These are phyloP conservation scores for Daldinia loculata DNA, from an alignment of 495 filamentous ascomycete species.

Conservation along the genomic window DNA sequence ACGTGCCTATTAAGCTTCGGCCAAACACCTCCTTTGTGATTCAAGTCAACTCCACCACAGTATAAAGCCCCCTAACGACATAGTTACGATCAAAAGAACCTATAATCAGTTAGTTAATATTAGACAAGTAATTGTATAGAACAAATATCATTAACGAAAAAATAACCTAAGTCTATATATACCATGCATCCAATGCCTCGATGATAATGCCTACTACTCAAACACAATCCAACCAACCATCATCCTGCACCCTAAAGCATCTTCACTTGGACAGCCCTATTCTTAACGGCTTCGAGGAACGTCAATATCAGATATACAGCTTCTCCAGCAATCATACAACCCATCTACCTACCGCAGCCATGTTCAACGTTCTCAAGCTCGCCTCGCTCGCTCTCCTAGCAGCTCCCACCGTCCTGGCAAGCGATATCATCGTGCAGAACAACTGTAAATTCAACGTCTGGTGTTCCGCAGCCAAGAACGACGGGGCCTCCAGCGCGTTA, in stretches of 20 bases:
- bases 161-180: neutral
- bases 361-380: slow-evolving; percentile 6
- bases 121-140: neutral
- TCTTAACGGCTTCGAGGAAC: neutral
- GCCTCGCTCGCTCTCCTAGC: slow-evolving; percentile 4
- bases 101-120: neutral
- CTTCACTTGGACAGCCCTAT: neutral
- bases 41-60: neutral
- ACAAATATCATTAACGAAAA: neutral
- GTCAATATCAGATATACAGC: neutral
- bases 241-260: neutral
- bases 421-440: slow-evolving; percentile 25
- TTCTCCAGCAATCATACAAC: neutral
- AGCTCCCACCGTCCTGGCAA: slow-evolving; percentile 4
- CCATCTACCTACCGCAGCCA: neutral
- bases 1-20: neutral
- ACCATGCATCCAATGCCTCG: neutral
- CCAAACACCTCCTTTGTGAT: neutral
- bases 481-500: slow-evolving; percentile 20
- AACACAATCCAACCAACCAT: neutral
- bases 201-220: neutral
- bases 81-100: neutral
- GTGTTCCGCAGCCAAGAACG: slow-evolving; percentile 35
- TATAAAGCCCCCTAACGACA: neutral
- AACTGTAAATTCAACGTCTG: slow-evolving; percentile 29